Conservation (phyloP, 140 eudicot genomes). For the Bidens hawaiensis region DNA sequence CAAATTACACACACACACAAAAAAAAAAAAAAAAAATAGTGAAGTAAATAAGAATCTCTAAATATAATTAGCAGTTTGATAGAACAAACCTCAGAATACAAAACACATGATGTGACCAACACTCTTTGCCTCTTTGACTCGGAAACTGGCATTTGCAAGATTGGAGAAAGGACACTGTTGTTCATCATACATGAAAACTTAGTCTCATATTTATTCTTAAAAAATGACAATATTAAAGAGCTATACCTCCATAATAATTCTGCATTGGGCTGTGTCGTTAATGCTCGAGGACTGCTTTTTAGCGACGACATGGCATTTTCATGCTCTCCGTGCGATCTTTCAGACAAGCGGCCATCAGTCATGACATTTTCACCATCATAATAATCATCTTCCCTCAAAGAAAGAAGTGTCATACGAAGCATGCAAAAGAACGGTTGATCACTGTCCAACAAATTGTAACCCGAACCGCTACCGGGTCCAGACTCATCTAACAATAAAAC, state of each 20-base stretch:
- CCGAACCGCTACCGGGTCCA: constrained; percentile 78
- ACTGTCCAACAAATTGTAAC: constrained; percentile 86
- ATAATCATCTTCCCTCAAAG: constrained; percentile 86
- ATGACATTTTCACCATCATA: constrained; percentile 48
- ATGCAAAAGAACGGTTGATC: too few species aligned
- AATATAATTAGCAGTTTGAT: too few species aligned
- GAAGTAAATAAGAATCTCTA: not conserved
- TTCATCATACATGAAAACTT: constrained; percentile 14
- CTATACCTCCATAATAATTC: constrained; percentile 85
- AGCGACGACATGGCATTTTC: constrained; percentile 33
- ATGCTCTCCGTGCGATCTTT: constrained; percentile 32
- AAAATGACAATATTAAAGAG: not conserved
- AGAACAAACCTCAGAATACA: constrained; percentile 85
- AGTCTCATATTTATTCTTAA: not conserved
- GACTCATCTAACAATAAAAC: constrained; percentile 78
- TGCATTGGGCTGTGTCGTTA: constrained; percentile 60
- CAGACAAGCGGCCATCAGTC: constrained; percentile 40
- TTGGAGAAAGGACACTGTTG: constrained; percentile 92
- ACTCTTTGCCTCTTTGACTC: constrained; percentile 86
- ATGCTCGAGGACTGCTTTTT: constrained; percentile 37
- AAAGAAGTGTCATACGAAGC: constrained; percentile 91
- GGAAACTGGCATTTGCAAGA: constrained; percentile 80
- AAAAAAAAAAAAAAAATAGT: constrained; percentile 2
- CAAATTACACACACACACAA: too few species aligned
- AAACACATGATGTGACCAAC: constrained; percentile 76